Evolutionary conservation across 495 filamentous ascomycete species (phyloP), one percentile per base, ranked within the genome.

Genomic region (Penicillium desertorum): DNA sequence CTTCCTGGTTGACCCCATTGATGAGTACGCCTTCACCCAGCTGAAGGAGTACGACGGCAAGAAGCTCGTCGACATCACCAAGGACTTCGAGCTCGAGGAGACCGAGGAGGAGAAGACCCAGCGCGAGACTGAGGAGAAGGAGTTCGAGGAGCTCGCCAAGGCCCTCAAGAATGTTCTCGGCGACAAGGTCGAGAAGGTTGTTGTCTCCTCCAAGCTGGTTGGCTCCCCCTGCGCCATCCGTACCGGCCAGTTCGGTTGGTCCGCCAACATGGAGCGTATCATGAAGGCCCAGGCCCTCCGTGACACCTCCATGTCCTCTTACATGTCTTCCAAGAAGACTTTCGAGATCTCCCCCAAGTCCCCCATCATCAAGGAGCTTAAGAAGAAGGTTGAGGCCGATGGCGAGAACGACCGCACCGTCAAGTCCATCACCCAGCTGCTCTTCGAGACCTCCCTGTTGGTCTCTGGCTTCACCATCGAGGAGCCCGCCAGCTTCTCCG

Each of bases 251-350:
- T 98, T 98, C 77, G 94, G 94, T 80, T 98, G 94, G 94, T 97
- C 92, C 42, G 94, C 94, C 73, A 98, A 98, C 85, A 98, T 98
- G 94, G 94, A 98, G 87, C 95, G 94, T 83, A 98, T 98, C 86
- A 98, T 98, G 94, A 98, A 98, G 87, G 95, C 94, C 32, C 94
- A 98, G 83, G 94, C 94, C 74, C 91, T 98, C 65, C 95, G 94
- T 81, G 94, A 98, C 80, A 98, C 94, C 70, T 96, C 92, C 63
- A 98, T 98, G 94, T 88, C 83, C 80, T 96, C 90, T 59, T 98
- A 98, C 88, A 98, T 98, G 94, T 92, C 91, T 57, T 97, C 93
- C 70, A 98, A 98, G 92, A 98, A 98, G 89, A 98, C 95, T 53
- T 98, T 98, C 64, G 94, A 98, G 82, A 97, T 98, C 78, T 96